Percentiles rank a stretch among this genome's conserved stretches.
Evolutionary conservation across 1,139 yeast genomes (phyloP).

Genomic region (Candida buenavistaensis): DNA sequence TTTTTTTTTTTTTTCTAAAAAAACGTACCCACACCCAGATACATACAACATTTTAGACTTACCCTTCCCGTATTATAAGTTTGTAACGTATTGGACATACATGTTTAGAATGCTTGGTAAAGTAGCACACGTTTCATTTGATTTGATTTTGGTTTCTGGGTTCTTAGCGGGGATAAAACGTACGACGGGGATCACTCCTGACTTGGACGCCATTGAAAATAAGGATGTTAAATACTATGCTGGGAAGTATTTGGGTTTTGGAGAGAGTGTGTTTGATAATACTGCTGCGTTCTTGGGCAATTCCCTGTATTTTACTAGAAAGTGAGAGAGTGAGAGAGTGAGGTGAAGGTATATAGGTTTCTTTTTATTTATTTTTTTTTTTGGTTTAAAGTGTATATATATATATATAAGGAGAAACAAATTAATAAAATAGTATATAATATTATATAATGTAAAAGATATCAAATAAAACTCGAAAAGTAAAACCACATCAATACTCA

Average conservation of each 20-base stretch:
- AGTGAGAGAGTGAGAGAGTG: slow-evolving; percentile 3
- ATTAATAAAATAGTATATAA: no score
- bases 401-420: no score
- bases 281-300: slow-evolving; percentile 70
- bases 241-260: slow-evolving; percentile 70
- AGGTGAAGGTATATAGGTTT: not conserved
- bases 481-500: not conserved
- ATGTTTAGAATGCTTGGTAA: slow-evolving; percentile 47
- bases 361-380: not conserved
- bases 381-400: no score
- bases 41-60: not conserved
- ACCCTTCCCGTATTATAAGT: no score
- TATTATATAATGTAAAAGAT: no score
- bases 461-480: not conserved
- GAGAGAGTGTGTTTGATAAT: slow-evolving; percentile 81
- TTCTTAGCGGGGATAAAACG: slow-evolving; percentile 88
- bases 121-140: slow-evolving; percentile 67
- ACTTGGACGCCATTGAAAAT: slow-evolving; percentile 32
- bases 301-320: slow-evolving; percentile 62
- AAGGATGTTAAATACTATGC: slow-evolving; percentile 60
- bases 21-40: not conserved
- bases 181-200: slow-evolving; percentile 73
- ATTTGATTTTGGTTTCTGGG: slow-evolving; percentile 75
- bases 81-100: no score
- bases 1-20: no score